These are phyloP conservation scores for Boletus subparvulus DNA, from an alignment of 768 basidiomycete species.

Conservation along the genomic window DNA sequence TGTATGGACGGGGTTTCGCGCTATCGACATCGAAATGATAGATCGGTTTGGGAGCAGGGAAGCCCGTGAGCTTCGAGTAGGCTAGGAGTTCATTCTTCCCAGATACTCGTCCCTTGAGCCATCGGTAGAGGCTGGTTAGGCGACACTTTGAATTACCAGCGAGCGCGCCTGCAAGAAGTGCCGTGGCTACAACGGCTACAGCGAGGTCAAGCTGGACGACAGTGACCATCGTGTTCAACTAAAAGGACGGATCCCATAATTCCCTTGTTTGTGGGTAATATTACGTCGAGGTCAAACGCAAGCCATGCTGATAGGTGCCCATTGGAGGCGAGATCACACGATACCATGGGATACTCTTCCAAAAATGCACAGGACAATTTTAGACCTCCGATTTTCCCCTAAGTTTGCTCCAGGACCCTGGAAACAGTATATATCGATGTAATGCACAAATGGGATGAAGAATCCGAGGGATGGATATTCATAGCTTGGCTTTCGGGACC, in stretches of 20 bases:
- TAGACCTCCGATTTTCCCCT: background rate
- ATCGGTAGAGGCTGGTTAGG: background rate
- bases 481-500: constrained; percentile 49
- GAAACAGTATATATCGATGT: background rate
- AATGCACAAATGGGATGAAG: background rate
- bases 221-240: constrained; percentile 9
- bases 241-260: background rate
- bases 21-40: constrained; percentile 42
- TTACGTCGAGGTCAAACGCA: too few relatives aligned
- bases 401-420: background rate
- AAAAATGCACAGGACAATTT: background rate
- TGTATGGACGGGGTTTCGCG: constrained; percentile 50
- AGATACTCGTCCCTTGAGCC: constrained; percentile 4
- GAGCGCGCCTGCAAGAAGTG: constrained; percentile 4
- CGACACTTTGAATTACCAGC: background rate
- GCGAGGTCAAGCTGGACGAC: background rate
- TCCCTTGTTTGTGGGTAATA: too few relatives aligned
- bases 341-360: too few relatives aligned
- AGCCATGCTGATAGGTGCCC: too few relatives aligned
- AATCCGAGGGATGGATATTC: background rate
- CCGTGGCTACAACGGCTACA: background rate
- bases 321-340: too few relatives aligned
- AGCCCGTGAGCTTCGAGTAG: constrained; percentile 45
- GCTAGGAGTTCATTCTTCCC: constrained; percentile 28
- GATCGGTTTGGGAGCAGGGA: constrained; percentile 43